These are phyloP conservation scores for Pestalotiopsis sp. DNA, from an alignment of 2,329 filamentous ascomycete genomes.

Conservation along the genomic window DNA sequence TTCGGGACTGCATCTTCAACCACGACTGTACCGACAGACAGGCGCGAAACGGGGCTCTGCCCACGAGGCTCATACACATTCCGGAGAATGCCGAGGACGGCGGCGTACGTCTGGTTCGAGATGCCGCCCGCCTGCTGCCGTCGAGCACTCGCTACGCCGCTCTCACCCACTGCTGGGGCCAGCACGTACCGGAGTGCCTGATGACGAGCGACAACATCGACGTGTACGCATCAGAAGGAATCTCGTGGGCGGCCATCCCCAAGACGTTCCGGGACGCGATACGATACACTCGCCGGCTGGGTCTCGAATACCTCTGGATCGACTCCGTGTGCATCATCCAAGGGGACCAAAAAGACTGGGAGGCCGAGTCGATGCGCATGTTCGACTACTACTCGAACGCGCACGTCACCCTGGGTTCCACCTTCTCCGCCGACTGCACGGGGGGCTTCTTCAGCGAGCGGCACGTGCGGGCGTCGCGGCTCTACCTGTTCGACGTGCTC, in stretches of 20 bases:
- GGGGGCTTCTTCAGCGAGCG: background rate
- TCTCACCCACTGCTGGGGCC: background rate
- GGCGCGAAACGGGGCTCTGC: background rate
- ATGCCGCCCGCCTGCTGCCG: background rate
- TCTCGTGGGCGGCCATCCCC: background rate
- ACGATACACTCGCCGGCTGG: slow-evolving; percentile 4
- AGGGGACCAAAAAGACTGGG: slow-evolving; percentile 15
- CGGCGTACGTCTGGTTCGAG: background rate
- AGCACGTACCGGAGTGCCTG: background rate
- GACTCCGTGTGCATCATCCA: slow-evolving; percentile 18
- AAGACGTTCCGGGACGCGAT: slow-evolving; percentile 9
- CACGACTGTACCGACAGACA: background rate
- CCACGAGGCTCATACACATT: background rate
- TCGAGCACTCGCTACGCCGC: background rate
- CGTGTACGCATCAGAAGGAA: background rate
- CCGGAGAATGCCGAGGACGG: background rate
- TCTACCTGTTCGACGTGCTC: background rate
- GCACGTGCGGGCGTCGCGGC: background rate
- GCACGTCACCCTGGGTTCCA: background rate
- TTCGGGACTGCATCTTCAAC: background rate
- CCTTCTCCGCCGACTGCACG: background rate
- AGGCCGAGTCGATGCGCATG: slow-evolving; percentile 3
- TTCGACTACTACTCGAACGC: background rate
- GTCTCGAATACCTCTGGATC: slow-evolving; percentile 17
- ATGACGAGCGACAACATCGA: background rate